Conservation (phyloP, 2,329 filamentous ascomycete species). For the Cadophora sp. region DNA sequence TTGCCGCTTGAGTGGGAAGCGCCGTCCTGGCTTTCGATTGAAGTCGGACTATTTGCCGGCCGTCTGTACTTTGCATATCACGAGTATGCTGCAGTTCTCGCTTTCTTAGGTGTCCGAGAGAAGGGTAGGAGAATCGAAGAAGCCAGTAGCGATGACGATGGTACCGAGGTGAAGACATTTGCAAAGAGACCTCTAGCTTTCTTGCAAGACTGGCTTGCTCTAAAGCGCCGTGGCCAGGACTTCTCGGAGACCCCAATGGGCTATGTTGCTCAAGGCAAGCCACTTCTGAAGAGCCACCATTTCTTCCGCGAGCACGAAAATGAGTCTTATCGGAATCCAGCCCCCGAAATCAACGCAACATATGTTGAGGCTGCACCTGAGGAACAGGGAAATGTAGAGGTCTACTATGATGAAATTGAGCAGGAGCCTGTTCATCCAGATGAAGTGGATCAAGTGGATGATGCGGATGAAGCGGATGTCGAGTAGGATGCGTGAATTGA, state of each 20-base stretch:
- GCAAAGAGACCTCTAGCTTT: slow-evolving; percentile 52
- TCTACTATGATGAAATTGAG: too few relatives aligned
- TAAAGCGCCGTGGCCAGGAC: slow-evolving; percentile 62
- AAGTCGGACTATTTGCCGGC: slow-evolving; percentile 66
- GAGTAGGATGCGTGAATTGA: too few relatives aligned
- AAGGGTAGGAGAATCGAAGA: slow-evolving; percentile 14
- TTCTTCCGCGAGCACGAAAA: slow-evolving; percentile 56
- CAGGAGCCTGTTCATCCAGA: too few relatives aligned
- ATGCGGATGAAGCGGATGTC: too few relatives aligned
- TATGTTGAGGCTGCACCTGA: too few relatives aligned
- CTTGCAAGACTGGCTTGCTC: slow-evolving; percentile 62
- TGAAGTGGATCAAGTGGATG: too few relatives aligned
- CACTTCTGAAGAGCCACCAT: slow-evolving; percentile 53
- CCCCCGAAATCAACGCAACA: too few relatives aligned
- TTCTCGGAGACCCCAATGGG: slow-evolving; percentile 65
- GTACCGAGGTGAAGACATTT: slow-evolving; percentile 25
- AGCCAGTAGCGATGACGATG: neutral
- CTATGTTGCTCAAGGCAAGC: slow-evolving; percentile 45
- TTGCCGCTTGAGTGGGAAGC: slow-evolving; percentile 49
- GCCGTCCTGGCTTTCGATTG: slow-evolving; percentile 60
- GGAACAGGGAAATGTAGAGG: too few relatives aligned
- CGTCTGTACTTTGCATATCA: slow-evolving; percentile 63
- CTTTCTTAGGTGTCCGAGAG: slow-evolving; percentile 32
- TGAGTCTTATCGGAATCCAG: too few relatives aligned
- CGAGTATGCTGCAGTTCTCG: slow-evolving; percentile 51